Percentiles rank a stretch among this genome's conserved stretches.
Conservation (phyloP, 805 yeast genomes). For the Kuraishia molischiana region DNA sequence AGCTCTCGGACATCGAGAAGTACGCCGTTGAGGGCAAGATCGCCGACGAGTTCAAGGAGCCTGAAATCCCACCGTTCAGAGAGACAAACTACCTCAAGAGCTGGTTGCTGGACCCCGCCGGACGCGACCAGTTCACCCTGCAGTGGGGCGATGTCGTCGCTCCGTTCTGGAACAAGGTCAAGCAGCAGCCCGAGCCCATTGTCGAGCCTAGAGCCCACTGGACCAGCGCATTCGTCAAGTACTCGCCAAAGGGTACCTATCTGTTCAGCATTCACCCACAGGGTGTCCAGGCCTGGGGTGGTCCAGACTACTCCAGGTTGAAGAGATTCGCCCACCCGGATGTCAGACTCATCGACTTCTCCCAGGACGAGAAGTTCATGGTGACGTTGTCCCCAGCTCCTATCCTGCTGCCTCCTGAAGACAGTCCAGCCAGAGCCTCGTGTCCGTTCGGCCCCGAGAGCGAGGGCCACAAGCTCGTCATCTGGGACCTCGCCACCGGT, state of each 20-base stretch:
- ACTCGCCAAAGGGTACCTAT: slow-evolving; percentile 90
- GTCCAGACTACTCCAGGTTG: slow-evolving; percentile 62
- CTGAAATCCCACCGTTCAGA: slow-evolving; percentile 61
- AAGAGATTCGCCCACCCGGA: slow-evolving; percentile 80
- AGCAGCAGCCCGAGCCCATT: slow-evolving; percentile 62
- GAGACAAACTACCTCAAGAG: slow-evolving; percentile 75
- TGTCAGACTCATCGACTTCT: slow-evolving; percentile 82
- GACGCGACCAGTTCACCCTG: slow-evolving; percentile 83
- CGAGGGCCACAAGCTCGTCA: slow-evolving; percentile 87
- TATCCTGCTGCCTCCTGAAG: slow-evolving; percentile 57
- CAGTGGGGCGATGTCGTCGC: slow-evolving; percentile 77
- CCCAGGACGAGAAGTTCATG: slow-evolving; percentile 84
- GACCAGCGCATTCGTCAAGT: slow-evolving; percentile 81
- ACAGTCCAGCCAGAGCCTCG: slow-evolving; percentile 50
- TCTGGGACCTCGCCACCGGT: slow-evolving; percentile 86
- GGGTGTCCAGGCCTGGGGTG: slow-evolving; percentile 97
- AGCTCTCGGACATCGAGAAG: slow-evolving; percentile 72
- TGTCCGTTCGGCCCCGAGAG: slow-evolving; percentile 82
- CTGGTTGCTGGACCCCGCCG: slow-evolving; percentile 84
- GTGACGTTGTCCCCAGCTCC: slow-evolving; percentile 88
- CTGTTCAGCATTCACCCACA: slow-evolving; percentile 83
- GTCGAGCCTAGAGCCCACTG: slow-evolving; percentile 75
- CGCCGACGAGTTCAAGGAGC: slow-evolving; percentile 56
- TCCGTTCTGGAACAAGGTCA: slow-evolving; percentile 74
- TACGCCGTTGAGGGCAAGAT: slow-evolving; percentile 59